Evolutionary conservation across 2,329 filamentous ascomycete species (phyloP).

Genomic region (Aspergillus neotritici): DNA sequence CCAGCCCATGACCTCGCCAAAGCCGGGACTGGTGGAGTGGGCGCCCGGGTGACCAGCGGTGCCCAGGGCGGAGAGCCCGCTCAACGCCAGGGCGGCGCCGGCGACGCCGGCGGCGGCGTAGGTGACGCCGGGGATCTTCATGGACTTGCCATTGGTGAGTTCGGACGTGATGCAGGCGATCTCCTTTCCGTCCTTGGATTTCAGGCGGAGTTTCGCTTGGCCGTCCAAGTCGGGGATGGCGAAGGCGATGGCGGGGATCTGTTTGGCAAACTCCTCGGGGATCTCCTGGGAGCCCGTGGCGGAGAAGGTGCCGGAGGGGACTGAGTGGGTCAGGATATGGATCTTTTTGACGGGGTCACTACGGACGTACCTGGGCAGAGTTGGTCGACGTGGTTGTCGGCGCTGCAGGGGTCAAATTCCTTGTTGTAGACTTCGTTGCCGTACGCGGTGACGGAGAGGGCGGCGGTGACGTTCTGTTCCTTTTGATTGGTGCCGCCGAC

Average conservation of each 20-base stretch:
- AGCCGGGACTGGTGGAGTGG: slow-evolving; percentile 70
- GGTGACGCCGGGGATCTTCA: slow-evolving; percentile 66
- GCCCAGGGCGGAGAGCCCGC: slow-evolving; percentile 64
- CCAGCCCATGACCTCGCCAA: slow-evolving; percentile 77
- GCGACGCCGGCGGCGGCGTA: slow-evolving; percentile 81
- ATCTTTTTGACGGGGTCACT: not conserved
- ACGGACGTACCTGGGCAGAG: slow-evolving; percentile 69
- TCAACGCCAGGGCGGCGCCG: slow-evolving; percentile 71
- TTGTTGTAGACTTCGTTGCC: slow-evolving; percentile 74
- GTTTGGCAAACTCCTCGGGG: slow-evolving; percentile 61
- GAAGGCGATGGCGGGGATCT: slow-evolving; percentile 87
- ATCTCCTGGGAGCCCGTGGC: slow-evolving; percentile 68
- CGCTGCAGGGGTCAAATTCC: slow-evolving; percentile 75
- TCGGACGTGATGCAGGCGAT: slow-evolving; percentile 78
- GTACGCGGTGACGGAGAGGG: slow-evolving; percentile 73
- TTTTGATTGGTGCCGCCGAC: slow-evolving; percentile 69
- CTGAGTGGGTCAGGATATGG: slow-evolving; percentile 39
- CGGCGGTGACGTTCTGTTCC: slow-evolving; percentile 73
- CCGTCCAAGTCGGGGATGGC: slow-evolving; percentile 85
- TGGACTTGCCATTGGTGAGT: slow-evolving; percentile 82
- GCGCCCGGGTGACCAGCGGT: slow-evolving; percentile 56
- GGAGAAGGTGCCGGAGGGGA: slow-evolving; percentile 68
- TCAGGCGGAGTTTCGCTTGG: slow-evolving; percentile 71
- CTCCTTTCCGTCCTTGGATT: slow-evolving; percentile 53
- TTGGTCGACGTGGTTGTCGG: slow-evolving; percentile 59